These are phyloP conservation scores for Tetracentron sinense DNA, from an alignment of 164 flowering plant genomes.

Conservation along the genomic window DNA sequence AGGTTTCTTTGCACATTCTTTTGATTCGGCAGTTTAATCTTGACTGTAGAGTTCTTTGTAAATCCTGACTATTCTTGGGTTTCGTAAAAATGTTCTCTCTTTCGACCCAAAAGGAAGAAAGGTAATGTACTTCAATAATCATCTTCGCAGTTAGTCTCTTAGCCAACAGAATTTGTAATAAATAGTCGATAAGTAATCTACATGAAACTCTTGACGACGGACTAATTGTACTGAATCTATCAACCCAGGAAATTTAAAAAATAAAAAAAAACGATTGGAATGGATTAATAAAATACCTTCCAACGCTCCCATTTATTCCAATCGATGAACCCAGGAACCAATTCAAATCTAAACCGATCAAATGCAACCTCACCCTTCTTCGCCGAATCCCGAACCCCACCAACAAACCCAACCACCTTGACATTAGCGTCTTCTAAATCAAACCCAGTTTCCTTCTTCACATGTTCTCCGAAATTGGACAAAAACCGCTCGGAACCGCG, in stretches of 20 bases:
- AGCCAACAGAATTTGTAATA: too few species aligned
- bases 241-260: background rate
- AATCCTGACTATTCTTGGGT: too few species aligned
- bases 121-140: too few species aligned
- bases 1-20: too few species aligned
- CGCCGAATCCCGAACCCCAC: constrained; percentile 20
- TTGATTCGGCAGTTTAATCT: too few species aligned
- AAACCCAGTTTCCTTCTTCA: constrained; percentile 79
- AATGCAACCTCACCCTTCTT: constrained; percentile 36
- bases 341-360: constrained; percentile 40
- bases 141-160: too few species aligned
- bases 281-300: constrained; percentile 51
- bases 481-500: constrained; percentile 54
- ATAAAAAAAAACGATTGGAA: background rate
- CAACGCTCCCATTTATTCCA: constrained; percentile 81
- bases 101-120: too few species aligned
- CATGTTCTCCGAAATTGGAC: constrained; percentile 41
- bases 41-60: too few species aligned
- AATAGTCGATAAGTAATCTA: too few species aligned
- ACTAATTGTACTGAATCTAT: background rate
- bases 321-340: constrained; percentile 49
- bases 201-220: too few species aligned
- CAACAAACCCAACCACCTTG: constrained; percentile 33
- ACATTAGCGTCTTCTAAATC: constrained; percentile 36
- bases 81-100: too few species aligned